These are phyloP conservation scores for Penicillium canescens DNA, from an alignment of 495 filamentous ascomycete species.

Conservation along the genomic window DNA sequence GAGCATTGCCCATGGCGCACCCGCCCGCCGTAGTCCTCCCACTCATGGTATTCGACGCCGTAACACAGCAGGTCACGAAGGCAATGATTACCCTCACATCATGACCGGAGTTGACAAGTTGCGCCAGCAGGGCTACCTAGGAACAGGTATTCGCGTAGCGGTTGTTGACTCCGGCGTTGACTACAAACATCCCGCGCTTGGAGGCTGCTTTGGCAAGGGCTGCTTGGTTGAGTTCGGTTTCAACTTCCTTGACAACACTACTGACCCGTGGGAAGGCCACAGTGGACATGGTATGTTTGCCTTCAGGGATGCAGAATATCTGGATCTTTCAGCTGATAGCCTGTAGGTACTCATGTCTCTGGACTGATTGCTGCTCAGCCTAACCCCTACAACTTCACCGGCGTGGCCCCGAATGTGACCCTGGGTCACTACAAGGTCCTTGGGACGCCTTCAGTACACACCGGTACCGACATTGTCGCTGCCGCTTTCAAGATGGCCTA, in stretches of 20 bases:
- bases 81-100: conserved; percentile 13
- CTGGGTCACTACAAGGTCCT: conserved; percentile 58
- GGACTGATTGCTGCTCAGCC: conserved; percentile 50
- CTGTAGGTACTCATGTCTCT: conserved; percentile 42
- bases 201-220: conserved; percentile 55
- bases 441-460: conserved; percentile 43
- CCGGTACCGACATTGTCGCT: conserved; percentile 54
- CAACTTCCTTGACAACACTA: conserved; percentile 23
- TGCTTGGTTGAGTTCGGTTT: conserved; percentile 52
- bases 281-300: conserved; percentile 5
- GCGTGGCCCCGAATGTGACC: conserved; percentile 54
- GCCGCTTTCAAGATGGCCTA: conserved; percentile 57
- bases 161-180: conserved; percentile 51
- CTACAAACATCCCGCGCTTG: conserved; percentile 58
- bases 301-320: no score
- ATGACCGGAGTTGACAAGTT: conserved; percentile 27
- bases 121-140: conserved; percentile 14
- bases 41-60: conserved; percentile 6
- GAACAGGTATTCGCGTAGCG: conserved; percentile 14
- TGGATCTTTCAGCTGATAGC: conserved; percentile 14
- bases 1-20: background rate
- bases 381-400: conserved; percentile 50
- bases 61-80: background rate
- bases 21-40: background rate
- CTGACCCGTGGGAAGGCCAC: conserved; percentile 6